Conservation (phyloP, 371 early-diverging fungal species). For the Chytridium lagenaria region DNA sequence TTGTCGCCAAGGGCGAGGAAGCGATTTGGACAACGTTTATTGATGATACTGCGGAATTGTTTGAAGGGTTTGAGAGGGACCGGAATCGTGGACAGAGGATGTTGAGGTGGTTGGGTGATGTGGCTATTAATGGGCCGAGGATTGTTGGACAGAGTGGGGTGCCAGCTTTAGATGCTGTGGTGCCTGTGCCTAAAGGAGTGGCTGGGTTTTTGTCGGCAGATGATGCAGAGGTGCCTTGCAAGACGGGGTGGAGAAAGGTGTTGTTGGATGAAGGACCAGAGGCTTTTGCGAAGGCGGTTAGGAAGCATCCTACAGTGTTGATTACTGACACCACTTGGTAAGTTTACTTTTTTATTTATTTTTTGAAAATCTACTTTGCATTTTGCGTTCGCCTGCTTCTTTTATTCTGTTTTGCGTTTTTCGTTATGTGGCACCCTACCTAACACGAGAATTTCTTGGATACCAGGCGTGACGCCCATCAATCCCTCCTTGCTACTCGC, state of each 20-base stretch:
- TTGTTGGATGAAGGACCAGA: conserved; percentile 76
- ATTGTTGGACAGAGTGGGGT: conserved; percentile 79
- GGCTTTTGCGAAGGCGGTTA: conserved; percentile 89
- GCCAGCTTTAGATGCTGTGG: conserved; percentile 39
- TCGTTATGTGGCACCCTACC: no score
- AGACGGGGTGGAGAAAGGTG: conserved; percentile 87
- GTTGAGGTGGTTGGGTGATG: conserved; percentile 85
- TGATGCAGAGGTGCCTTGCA: conserved; percentile 64
- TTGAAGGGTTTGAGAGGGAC: conserved; percentile 26
- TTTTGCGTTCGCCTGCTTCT: no score
- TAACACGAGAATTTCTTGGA: no score
- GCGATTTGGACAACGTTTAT: conserved; percentile 94
- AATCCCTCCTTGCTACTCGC: conserved; percentile 90
- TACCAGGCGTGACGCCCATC: conserved; percentile 96
- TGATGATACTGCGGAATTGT: conserved; percentile 90
- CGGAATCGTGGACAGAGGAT: conserved; percentile 87
- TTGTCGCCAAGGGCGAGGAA: conserved; percentile 48
- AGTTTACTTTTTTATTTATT: background rate
- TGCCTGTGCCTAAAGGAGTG: conserved; percentile 37
- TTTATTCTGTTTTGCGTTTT: no score
- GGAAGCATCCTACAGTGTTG: conserved; percentile 82
- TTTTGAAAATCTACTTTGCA: background rate
- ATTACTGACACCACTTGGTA: conserved; percentile 80
- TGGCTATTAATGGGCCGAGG: conserved; percentile 89
- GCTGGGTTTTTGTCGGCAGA: no score